A percentile compares a stretch with the other conserved stretches of the same genome.
Evolutionary conservation across 2,329 filamentous ascomycete genomes (phyloP).

Genomic region (Ophioceras dolichostomum): DNA sequence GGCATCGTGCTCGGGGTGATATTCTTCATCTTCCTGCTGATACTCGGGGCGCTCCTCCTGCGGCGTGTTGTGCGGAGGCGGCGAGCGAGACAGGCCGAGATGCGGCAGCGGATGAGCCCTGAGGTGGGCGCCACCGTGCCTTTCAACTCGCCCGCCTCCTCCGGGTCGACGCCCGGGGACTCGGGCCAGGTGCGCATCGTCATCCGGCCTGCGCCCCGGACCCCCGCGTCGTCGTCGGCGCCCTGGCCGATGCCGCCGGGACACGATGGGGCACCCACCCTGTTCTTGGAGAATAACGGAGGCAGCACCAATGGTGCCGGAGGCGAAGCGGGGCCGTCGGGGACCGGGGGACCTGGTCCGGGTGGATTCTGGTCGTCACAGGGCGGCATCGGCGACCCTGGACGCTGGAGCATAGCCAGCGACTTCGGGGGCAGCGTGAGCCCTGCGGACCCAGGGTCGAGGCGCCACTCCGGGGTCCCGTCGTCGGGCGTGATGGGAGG

Average conservation of each 20-base stretch:
- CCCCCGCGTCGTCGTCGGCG: conserved; percentile 4
- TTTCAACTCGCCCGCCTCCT: conserved; percentile 3
- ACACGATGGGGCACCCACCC: conserved; percentile 6
- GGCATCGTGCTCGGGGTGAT: conserved; percentile 14
- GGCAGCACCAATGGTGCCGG: too few relatives aligned
- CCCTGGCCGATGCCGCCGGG: conserved; percentile 17
- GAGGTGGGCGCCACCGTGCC: conserved; percentile 1
- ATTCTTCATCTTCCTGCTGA: conserved; percentile 11
- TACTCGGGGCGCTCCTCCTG: conserved; percentile 10
- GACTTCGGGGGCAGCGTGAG: conserved; percentile 15
- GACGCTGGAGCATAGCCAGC: conserved; percentile 16
- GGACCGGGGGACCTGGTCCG: too few relatives aligned
- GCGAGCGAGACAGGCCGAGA: conserved; percentile 35
- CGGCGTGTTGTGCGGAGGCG: conserved; percentile 24
- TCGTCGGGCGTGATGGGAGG: conserved; percentile 8
- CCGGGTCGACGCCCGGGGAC: conserved; percentile 6
- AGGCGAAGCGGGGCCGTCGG: too few relatives aligned
- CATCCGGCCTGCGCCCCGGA: conserved; percentile 13
- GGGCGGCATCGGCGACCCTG: conserved; percentile 6
- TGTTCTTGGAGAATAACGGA: conserved; percentile 7
- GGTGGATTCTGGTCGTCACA: too few relatives aligned
- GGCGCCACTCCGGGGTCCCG: conserved; percentile 6
- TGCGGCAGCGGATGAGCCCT: conserved; percentile 20
- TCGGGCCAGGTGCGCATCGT: conserved; percentile 18
- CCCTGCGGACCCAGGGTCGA: background rate